These are phyloP conservation scores for Talaromyces ruber DNA, from an alignment of 495 filamentous ascomycete species.

Conservation along the genomic window DNA sequence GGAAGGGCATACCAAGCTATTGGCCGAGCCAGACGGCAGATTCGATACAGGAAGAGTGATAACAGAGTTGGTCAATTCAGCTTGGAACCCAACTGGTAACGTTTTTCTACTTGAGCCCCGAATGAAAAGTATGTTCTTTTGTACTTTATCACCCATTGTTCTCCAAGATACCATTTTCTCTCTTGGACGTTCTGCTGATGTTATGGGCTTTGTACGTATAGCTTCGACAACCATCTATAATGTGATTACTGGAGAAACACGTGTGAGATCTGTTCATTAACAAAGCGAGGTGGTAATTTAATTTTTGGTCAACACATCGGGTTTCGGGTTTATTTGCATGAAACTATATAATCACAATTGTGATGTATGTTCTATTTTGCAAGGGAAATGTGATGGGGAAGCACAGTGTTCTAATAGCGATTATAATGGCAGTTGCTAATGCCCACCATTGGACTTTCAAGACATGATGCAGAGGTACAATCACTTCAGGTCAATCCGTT, in stretches of 20 bases:
- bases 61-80: constrained; percentile 2
- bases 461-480: neutral
- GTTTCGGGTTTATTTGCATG: neutral
- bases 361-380: neutral
- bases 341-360: neutral
- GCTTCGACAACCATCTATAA: neutral
- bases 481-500: neutral
- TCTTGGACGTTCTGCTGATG: neutral
- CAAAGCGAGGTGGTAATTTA: too few relatives aligned
- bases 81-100: neutral
- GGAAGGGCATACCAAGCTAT: neutral
- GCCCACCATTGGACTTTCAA: neutral
- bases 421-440: neutral
- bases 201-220: neutral
- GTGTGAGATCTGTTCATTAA: neutral
- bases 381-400: neutral
- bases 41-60: constrained; percentile 5
- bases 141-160: neutral
- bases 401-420: neutral
- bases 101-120: neutral
- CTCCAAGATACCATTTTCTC: neutral
- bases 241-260: constrained; percentile 1
- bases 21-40: constrained; percentile 3
- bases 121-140: neutral
- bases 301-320: neutral